Evolutionary conservation across 2,329 filamentous ascomycete genomes (phyloP), one percentile per base, ranked within the genome.

Genomic region (Colletotrichum sidae): DNA sequence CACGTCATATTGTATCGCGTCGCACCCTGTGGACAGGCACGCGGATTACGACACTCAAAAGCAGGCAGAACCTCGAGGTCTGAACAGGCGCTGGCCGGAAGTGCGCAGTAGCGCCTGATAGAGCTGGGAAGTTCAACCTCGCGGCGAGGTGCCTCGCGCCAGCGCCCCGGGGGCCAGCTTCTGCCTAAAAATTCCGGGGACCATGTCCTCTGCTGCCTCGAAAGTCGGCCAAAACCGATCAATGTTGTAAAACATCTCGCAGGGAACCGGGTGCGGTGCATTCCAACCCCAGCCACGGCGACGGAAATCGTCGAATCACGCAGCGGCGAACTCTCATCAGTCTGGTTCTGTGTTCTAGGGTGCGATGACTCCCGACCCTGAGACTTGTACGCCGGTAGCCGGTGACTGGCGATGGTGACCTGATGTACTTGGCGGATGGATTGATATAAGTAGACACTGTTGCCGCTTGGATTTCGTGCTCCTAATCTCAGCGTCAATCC

Each of bases 141-240:
- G 25, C 25, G 25, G 25, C 25, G 25, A 25, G 25, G 25, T 25
- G 25, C 25, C 25, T 25, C 25, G 25, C 25, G 25, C 25, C 25
- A 25, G 25, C 25, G 25, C 25, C 25, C 25, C 44, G 10, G 44
- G 44, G n/a, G 25, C 46, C 25, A 34, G 46, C 45, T 49, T 57
- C 55, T 57, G 55, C 55, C 55, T 57, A 33, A 57, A n/a, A 39
- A 50, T 34, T 25, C 46, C 46, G 34, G 46, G 46, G 11, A 50
- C 25, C 46, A 50, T 13, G 17, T 12, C 25, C 46, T 50, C 46
- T 33, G 34, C 46, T 50, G 46, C 46, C 46, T 50, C 35, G 6
- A 10, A 10, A 35, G 15, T 41, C 45, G 12, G 15, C 15, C 55
- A 37, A 17, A 35, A 33, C 35, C n/a, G 35, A 45, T 55, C 34